Evolutionary conservation across 441 rosid genomes (phyloP).

Genomic region (Pelargonium fulgidum): DNA sequence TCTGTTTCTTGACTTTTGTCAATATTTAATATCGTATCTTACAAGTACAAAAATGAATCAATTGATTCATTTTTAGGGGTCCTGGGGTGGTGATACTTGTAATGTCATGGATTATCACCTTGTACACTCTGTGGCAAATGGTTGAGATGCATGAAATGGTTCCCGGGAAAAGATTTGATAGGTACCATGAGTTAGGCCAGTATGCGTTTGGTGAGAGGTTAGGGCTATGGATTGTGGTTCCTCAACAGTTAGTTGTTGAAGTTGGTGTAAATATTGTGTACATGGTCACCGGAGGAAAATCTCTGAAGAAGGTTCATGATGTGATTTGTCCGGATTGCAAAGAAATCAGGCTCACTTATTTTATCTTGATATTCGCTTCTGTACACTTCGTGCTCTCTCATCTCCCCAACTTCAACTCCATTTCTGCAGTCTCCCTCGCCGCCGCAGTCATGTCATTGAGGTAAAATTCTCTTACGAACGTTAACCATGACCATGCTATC

Average conservation of each 20-base stretch:
- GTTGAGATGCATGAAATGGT: conserved; percentile 87
- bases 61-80: conserved; percentile 39
- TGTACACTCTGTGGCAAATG: conserved; percentile 86
- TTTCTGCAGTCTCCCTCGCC: conserved; percentile 49
- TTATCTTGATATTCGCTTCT: conserved; percentile 63
- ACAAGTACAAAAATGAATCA: background rate
- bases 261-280: conserved; percentile 59
- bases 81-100: conserved; percentile 48
- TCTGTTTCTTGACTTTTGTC: background rate
- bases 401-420: conserved; percentile 73
- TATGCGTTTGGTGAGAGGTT: conserved; percentile 69
- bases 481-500: background rate
- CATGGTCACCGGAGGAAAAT: conserved; percentile 84
- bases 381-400: conserved; percentile 63
- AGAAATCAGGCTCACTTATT: conserved; percentile 42
- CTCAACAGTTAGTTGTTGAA: conserved; percentile 67
- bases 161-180: conserved; percentile 65
- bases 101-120: conserved; percentile 60
- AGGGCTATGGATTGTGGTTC: conserved; percentile 74
- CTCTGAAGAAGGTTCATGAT: conserved; percentile 63
- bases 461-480: conserved; percentile 19
- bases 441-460: conserved; percentile 78
- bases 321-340: conserved; percentile 47
- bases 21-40: background rate
- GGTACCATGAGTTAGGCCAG: conserved; percentile 77